phyloP scores from a whole-genome alignment of 495 filamentous ascomycete genomes.

The Xylona heveae region DNA sequence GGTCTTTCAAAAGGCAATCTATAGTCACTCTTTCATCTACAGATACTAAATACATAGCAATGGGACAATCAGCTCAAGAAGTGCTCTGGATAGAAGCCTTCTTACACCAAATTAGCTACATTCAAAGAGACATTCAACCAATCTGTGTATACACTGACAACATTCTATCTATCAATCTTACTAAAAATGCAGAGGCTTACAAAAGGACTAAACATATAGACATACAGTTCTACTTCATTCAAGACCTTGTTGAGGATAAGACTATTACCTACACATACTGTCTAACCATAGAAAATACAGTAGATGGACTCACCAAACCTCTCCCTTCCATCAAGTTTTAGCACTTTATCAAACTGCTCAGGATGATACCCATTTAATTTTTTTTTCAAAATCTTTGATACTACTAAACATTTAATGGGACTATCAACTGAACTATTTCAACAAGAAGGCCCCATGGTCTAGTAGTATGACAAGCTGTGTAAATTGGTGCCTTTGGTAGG shows the following conservation, averaged over 20 bases:
- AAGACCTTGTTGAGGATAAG: conserved; percentile 19
- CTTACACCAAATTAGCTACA: not conserved
- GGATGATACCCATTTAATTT: no score
- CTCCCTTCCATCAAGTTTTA: conserved; percentile 1
- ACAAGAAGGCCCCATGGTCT: no score
- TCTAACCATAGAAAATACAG: conserved; percentile 17
- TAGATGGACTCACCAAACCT: conserved; percentile 11
- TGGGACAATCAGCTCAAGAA: conserved; percentile 1
- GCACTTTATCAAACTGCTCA: not conserved
- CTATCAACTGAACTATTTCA: no score
- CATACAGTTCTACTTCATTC: conserved; percentile 8
- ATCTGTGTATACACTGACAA: conserved; percentile 6
- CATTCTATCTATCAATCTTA: conserved; percentile 5
- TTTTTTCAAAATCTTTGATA: no score
- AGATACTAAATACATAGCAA: conserved; percentile 2
- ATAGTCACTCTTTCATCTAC: conserved; percentile 1
- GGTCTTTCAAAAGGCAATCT: conserved; percentile 1
- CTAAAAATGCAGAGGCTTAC: conserved; percentile 6
- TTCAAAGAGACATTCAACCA: not conserved
- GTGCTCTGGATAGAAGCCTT: conserved; percentile 1
- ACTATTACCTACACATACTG: conserved; percentile 18
- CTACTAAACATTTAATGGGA: no score
- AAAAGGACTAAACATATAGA: conserved; percentile 9
- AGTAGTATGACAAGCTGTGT: no score
- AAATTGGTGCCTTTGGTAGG: no score